These are phyloP conservation scores for Ophiostoma australiae DNA, from an alignment of 2,329 filamentous ascomycete genomes.

Conservation along the genomic window DNA sequence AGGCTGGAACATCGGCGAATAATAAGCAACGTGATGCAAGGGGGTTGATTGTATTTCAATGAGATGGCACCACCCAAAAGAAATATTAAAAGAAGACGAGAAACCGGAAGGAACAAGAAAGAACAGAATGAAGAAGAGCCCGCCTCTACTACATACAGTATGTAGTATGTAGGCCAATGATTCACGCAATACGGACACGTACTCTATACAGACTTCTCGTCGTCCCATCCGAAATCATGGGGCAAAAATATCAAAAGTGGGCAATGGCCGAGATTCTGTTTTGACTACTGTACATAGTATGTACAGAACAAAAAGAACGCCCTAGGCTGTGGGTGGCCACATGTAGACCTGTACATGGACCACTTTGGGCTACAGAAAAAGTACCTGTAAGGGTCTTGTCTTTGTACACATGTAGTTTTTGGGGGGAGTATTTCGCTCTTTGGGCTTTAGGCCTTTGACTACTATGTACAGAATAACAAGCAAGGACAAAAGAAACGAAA, in stretches of 20 bases:
- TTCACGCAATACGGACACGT: not conserved
- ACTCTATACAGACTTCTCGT: not conserved
- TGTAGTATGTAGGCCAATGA: not conserved
- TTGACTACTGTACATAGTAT: not conserved
- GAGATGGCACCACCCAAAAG: not conserved
- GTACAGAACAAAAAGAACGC: not conserved
- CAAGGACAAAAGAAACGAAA: conserved; percentile 2
- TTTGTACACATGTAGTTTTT: not conserved
- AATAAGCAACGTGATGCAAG: not conserved
- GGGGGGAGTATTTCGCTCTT: too few species aligned
- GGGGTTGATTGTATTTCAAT: not conserved
- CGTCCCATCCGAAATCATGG: not conserved
- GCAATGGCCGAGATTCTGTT: not conserved
- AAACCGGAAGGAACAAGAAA: not conserved
- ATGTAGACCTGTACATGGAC: not conserved
- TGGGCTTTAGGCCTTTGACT: not conserved
- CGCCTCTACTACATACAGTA: too few species aligned
- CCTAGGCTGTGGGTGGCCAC: not conserved
- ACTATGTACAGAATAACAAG: not conserved
- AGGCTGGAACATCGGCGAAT: not conserved
- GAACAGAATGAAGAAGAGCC: not conserved
- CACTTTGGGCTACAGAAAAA: not conserved
- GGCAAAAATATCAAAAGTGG: not conserved
- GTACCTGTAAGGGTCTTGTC: not conserved
- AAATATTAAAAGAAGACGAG: not conserved